Base-by-base conservation (phyloP, 2,329 filamentous ascomycete genomes). In the Botrytis fragariae region DNA sequence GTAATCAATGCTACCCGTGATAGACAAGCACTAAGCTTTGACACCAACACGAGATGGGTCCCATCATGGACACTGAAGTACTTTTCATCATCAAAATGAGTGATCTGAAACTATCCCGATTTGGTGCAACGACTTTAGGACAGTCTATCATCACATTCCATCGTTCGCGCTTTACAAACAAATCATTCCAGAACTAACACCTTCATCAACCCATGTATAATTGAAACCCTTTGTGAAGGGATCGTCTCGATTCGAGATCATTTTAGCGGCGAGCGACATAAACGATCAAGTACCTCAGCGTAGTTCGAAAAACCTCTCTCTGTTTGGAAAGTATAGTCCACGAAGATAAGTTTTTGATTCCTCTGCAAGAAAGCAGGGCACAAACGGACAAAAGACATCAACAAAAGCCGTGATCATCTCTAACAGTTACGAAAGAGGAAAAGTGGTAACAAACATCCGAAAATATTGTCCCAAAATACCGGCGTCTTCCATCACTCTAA, bases 331-430 rank as follows among this genome's bases (percentile, higher is more conserved):
- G 92, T 93, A 93, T 88, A 91, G 89, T 91, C 92, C 90, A 93
- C 92, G 82, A 86, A 91, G 93, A 97, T 91, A 90, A 85, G 93
- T 96, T 94, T 98, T 97, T 97, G 92, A 86, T 92, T 95, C 91
- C 92, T 91, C 92, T 90, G 89, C 89, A 72, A 73, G 0, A 72
- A 81, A 80, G 88, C 89, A 91, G 90, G 91, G 92, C 90, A 83
- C 85, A 85, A 90, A 87, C 93, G 93, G 88, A 92, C 93, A 97
- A 98, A 97, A 89, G 84, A 95, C 93, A 91, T 97, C 93, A 87
- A 86, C 87, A 97, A 98, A 98, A 97, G 90, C 89, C 93, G 93
- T 89, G 85, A 88, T 88, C 87, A 80, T 90, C 88, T 87, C 85
- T 84, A 83, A 73, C 72, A 79, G 80, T 81, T 75, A 79, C 73